Evolutionary conservation across 169 alveolate genomes (phyloP).

Genomic region (Toxoplasma gondii): DNA sequence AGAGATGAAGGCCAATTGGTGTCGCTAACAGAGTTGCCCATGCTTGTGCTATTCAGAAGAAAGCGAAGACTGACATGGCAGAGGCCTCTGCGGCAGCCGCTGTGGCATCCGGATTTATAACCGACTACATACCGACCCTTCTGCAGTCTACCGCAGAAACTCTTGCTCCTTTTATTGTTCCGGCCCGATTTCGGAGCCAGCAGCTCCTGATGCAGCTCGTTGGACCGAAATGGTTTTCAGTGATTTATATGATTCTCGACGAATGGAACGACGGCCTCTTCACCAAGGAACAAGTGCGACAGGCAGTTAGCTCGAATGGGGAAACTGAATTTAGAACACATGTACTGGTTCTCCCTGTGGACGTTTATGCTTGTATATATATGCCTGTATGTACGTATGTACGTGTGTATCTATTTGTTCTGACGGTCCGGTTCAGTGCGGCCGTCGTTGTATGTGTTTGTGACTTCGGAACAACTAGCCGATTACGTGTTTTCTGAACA

Average conservation of each 20-base stretch:
- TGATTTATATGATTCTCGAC: slow-evolving; percentile 34
- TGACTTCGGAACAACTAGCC: too few species aligned
- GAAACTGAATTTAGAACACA: not conserved
- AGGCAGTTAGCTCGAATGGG: not conserved
- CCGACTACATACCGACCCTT: not conserved
- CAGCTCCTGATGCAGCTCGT: slow-evolving; percentile 51
- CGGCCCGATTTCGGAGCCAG: slow-evolving; percentile 53
- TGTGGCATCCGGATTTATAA: not conserved
- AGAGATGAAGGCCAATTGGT: too few species aligned
- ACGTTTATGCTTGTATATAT: too few species aligned
- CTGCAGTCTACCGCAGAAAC: slow-evolving; percentile 25
- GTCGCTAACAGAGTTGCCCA: too few species aligned
- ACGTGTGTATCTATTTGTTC: not conserved
- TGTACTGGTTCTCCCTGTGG: too few species aligned
- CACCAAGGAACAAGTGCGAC: slow-evolving; percentile 14
- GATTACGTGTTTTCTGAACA: too few species aligned
- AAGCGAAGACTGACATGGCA: not conserved
- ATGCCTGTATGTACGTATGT: not conserved
- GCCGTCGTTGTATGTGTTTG: not conserved
- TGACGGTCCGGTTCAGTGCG: not conserved
- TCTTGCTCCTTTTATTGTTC: not conserved
- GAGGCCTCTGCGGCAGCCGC: slow-evolving; percentile 25
- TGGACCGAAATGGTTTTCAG: slow-evolving; percentile 34
- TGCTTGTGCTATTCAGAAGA: not conserved
- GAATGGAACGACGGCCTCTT: slow-evolving; percentile 63